Evolutionary conservation across 257 asterid species (phyloP).

Genomic region (Henckelia pumila): DNA sequence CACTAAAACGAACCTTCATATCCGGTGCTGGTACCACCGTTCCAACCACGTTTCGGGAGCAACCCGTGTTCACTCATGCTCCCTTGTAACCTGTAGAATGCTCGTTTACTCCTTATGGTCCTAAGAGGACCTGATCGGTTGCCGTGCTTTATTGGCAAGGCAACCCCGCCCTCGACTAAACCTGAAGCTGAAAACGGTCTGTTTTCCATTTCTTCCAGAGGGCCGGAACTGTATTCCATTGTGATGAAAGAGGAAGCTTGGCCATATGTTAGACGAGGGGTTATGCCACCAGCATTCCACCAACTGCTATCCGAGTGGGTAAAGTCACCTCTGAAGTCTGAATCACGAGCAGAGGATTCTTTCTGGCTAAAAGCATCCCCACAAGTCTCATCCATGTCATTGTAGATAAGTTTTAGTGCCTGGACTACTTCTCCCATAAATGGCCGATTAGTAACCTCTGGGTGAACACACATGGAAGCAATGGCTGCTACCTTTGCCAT

Average conservation of each 20-base stretch:
- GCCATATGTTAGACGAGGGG: slow-evolving; percentile 64
- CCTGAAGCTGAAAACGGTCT: slow-evolving; percentile 58
- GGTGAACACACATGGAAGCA: slow-evolving; percentile 94
- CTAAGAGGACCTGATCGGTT: slow-evolving; percentile 85
- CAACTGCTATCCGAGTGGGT: slow-evolving; percentile 89
- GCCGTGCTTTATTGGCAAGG: slow-evolving; percentile 55
- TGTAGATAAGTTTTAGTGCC: slow-evolving; percentile 90
- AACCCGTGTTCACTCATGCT: slow-evolving; percentile 82
- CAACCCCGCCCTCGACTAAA: slow-evolving; percentile 38
- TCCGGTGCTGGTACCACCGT: slow-evolving; percentile 34
- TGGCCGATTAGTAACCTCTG: slow-evolving; percentile 90
- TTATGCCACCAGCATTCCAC: slow-evolving; percentile 82
- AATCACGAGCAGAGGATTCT: slow-evolving; percentile 78
- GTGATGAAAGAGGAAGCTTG: slow-evolving; percentile 80
- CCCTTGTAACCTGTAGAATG: slow-evolving; percentile 66
- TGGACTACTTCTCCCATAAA: slow-evolving; percentile 99
- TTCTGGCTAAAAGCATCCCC: slow-evolving; percentile 74
- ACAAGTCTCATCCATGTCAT: slow-evolving; percentile 70
- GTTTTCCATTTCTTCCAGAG: slow-evolving; percentile 72
- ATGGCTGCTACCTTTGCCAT: slow-evolving; percentile 96
- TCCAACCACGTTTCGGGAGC: slow-evolving; percentile 51
- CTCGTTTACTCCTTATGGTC: slow-evolving; percentile 58
- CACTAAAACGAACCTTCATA: slow-evolving; percentile 67
- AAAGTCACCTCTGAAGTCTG: slow-evolving; percentile 68
- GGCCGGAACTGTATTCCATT: slow-evolving; percentile 92